These are phyloP conservation scores for Atalantia buxifolia DNA, from an alignment of 345 rosid genomes.

Conservation along the genomic window DNA sequence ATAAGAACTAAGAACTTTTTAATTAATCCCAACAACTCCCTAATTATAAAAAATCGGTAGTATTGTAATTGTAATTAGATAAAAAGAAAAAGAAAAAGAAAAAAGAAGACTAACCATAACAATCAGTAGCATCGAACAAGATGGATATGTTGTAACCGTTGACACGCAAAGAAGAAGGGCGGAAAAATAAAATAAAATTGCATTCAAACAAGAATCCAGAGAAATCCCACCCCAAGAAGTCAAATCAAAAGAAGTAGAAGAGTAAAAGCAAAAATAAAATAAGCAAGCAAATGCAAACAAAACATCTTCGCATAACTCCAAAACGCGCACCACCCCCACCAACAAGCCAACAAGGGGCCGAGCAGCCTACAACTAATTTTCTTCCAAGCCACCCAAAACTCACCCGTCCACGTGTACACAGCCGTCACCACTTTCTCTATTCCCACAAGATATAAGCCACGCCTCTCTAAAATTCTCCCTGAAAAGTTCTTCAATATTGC, in stretches of 20 bases:
- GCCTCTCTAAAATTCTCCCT: background rate
- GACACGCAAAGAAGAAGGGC: background rate
- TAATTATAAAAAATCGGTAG: too few species aligned
- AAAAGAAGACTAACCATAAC: background rate
- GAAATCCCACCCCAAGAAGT: background rate
- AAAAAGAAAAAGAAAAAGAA: too few species aligned
- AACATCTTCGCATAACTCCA: slow-evolving; percentile 25
- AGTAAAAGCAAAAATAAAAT: background rate
- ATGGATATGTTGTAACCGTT: background rate
- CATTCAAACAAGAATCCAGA: background rate
- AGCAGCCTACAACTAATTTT: background rate
- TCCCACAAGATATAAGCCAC: background rate
- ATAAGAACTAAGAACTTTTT: too few species aligned
- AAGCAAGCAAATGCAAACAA: background rate
- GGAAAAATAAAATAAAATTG: background rate
- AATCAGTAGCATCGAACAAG: background rate
- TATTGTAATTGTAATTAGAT: too few species aligned
- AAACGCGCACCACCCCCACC: background rate
- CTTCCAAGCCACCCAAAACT: slow-evolving; percentile 20
- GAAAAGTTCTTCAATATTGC: background rate
- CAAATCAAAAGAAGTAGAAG: background rate
- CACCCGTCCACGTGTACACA: slow-evolving; percentile 48
- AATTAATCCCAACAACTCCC: too few species aligned
- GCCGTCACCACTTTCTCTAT: slow-evolving; percentile 32
- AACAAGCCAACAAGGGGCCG: background rate